phyloP scores from a whole-genome alignment of 179 eudicot species.

The Kewa caespitosa region DNA sequence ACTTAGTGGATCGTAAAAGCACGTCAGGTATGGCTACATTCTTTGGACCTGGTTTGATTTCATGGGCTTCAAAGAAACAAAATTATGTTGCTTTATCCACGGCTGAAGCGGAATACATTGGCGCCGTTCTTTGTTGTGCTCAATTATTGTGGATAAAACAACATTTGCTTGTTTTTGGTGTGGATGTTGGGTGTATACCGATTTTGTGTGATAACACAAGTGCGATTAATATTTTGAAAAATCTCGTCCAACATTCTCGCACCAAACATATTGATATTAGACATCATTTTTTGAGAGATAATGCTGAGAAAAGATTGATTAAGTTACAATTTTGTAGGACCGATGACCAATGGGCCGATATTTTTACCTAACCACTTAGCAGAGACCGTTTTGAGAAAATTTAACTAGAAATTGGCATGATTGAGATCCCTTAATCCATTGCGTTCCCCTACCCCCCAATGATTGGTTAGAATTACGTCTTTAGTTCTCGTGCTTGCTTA shows the following conservation, averaged over 20 bases:
- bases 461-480: too few relatives aligned
- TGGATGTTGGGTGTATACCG: neutral
- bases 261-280: neutral
- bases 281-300: neutral
- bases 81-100: neutral
- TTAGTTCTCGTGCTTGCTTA: too few relatives aligned
- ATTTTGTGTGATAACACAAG: neutral
- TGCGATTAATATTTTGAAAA: neutral
- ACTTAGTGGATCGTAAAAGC: too few relatives aligned
- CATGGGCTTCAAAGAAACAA: too few relatives aligned
- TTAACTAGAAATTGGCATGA: neutral
- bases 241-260: neutral
- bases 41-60: too few relatives aligned
- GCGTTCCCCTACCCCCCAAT: too few relatives aligned
- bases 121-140: neutral
- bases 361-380: neutral
- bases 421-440: neutral
- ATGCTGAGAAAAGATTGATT: neutral
- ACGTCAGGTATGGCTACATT: too few relatives aligned
- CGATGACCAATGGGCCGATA: neutral
- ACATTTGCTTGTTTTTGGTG: neutral
- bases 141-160: neutral
- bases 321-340: neutral
- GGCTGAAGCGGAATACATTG: neutral
- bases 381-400: neutral